These are phyloP conservation scores for Kondoa malvinella DNA, from an alignment of 768 basidiomycete species.

Conservation along the genomic window DNA sequence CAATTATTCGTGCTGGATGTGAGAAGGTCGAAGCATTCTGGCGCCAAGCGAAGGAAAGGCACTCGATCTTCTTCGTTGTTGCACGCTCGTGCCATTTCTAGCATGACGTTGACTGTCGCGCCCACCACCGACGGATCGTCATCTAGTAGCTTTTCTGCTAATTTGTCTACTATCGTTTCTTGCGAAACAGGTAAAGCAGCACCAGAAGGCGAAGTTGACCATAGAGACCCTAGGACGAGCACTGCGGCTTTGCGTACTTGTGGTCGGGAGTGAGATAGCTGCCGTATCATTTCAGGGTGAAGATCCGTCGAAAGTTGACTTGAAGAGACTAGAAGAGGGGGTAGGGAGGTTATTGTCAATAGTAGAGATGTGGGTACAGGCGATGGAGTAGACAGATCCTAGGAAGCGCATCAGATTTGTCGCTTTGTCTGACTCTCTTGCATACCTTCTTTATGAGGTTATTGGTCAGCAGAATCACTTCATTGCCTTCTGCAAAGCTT, in stretches of 20 bases:
- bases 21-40: slow-evolving; percentile 77
- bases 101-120: slow-evolving; percentile 81
- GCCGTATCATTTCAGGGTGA: slow-evolving; percentile 60
- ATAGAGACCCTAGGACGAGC: slow-evolving; percentile 36
- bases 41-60: slow-evolving; percentile 74
- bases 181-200: not conserved
- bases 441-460: slow-evolving; percentile 75
- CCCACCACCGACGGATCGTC: slow-evolving; percentile 51
- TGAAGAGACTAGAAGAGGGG: slow-evolving; percentile 42
- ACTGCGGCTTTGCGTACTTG: slow-evolving; percentile 81
- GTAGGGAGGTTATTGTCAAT: slow-evolving; percentile 30
- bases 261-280: slow-evolving; percentile 76
- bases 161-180: slow-evolving; percentile 19
- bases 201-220: slow-evolving; percentile 6
- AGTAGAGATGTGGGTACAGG: slow-evolving; percentile 26
- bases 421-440: not conserved
- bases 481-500: slow-evolving; percentile 84
- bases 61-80: slow-evolving; percentile 33
- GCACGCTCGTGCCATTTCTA: slow-evolving; percentile 56
- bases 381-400: slow-evolving; percentile 17
- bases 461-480: slow-evolving; percentile 91
- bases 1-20: slow-evolving; percentile 94
- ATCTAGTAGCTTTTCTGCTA: slow-evolving; percentile 31
- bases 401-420: not conserved
- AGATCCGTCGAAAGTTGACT: slow-evolving; percentile 82